These are phyloP conservation scores for Creolimax fragrantissima DNA, from an alignment of 78 protist genomes.

Conservation along the genomic window DNA sequence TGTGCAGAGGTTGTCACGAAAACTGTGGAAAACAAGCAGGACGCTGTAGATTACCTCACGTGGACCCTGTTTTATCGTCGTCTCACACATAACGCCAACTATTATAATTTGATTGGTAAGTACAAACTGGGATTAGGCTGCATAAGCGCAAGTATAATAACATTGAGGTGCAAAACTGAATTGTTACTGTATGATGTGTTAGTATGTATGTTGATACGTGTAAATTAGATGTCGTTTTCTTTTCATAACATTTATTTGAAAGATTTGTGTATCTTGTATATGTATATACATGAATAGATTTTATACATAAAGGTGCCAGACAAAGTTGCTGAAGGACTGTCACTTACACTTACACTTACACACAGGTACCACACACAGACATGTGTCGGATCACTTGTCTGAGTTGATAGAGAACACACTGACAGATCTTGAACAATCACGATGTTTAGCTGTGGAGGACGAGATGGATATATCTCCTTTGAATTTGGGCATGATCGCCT, in stretches of 20 bases:
- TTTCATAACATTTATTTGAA: neutral
- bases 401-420: conserved; percentile 88
- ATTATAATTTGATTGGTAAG: conserved; percentile 53
- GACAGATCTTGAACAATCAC: conserved; percentile 61
- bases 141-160: neutral
- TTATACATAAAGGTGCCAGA: neutral
- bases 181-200: no score
- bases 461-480: conserved; percentile 64
- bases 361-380: conserved; percentile 50
- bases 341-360: conserved; percentile 45
- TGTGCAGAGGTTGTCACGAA: conserved; percentile 62
- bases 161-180: no score
- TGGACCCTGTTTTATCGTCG: conserved; percentile 92
- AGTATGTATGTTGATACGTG: neutral
- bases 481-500: conserved; percentile 90
- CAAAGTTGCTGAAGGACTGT: neutral
- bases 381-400: conserved; percentile 80
- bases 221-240: neutral
- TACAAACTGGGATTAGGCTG: neutral
- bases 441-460: conserved; percentile 63
- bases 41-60: conserved; percentile 89
- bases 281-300: neutral
- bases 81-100: conserved; percentile 88
- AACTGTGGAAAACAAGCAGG: conserved; percentile 61
- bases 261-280: neutral